Conservation (phyloP, 1,139 yeast genomes). For the Pichia sp. region DNA sequence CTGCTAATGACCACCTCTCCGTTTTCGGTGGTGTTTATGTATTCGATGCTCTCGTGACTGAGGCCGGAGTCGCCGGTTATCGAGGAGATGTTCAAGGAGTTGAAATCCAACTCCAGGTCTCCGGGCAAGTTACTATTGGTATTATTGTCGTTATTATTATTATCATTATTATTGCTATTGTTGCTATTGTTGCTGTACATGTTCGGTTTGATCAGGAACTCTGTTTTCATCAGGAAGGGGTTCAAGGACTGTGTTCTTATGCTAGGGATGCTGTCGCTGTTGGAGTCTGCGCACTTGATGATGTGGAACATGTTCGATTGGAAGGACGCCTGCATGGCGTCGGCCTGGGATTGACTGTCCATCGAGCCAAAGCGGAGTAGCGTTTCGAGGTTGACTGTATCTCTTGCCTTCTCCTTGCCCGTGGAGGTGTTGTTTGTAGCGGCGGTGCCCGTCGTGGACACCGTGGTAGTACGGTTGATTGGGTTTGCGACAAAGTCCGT, state of each 20-base stretch:
- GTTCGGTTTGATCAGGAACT: not conserved
- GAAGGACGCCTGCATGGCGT: constrained; percentile 23
- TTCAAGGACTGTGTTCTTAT: not conserved
- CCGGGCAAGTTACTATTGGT: not conserved
- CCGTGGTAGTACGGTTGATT: not conserved
- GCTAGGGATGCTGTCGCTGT: constrained; percentile 34
- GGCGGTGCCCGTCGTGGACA: not conserved
- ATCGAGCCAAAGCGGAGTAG: not conserved
- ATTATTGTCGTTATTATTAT: not conserved
- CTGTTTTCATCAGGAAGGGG: constrained; percentile 1
- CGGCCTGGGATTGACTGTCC: not conserved
- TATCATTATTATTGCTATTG: not conserved
- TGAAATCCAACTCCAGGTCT: not conserved
- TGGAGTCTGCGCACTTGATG: constrained; percentile 46
- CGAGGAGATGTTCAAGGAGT: not conserved
- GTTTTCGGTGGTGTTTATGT: constrained; percentile 26
- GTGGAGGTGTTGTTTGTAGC: not conserved
- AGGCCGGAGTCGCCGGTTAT: not conserved
- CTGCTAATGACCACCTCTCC: constrained; percentile 23
- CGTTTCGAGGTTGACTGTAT: not conserved
- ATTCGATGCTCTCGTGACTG: constrained; percentile 27
- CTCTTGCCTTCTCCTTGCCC: not conserved
- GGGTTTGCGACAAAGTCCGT: not conserved
- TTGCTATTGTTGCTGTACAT: not conserved
- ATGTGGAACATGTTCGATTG: constrained; percentile 38